Conservation (phyloP, 1,284 basidiomycete genomes). For the Porogramme epimiltina region DNA sequence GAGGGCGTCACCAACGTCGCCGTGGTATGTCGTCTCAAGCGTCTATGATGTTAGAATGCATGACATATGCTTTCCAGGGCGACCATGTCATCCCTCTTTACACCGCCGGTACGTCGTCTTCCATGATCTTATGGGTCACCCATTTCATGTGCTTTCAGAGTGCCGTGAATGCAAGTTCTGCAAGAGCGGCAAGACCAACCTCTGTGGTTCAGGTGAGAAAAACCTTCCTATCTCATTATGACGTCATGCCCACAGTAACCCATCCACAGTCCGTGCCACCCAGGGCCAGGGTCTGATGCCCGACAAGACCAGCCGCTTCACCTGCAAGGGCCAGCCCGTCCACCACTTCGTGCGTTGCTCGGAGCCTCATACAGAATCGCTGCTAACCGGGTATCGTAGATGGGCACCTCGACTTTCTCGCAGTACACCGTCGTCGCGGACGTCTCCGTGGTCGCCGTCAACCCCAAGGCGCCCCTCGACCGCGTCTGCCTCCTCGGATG, state of each 20-base stretch:
- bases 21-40: conserved; percentile 40
- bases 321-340: conserved; percentile 85
- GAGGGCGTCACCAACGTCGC: conserved; percentile 89
- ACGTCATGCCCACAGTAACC: conserved; percentile 1
- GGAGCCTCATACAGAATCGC: not conserved
- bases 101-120: conserved; percentile 68
- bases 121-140: conserved; percentile 9
- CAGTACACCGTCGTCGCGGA: conserved; percentile 99
- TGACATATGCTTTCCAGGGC: conserved; percentile 47
- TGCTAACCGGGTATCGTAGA: too few relatives aligned
- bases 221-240: not conserved
- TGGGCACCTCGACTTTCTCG: conserved; percentile 98
- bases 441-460: conserved; percentile 93
- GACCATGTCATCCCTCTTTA: conserved; percentile 96
- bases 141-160: conserved; percentile 48
- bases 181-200: conserved; percentile 98
- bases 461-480: conserved; percentile 85
- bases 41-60: too few relatives aligned
- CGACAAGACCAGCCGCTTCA: conserved; percentile 91
- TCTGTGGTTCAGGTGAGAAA: conserved; percentile 78
- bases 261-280: conserved; percentile 75
- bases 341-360: conserved; percentile 82
- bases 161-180: conserved; percentile 98
- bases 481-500: conserved; percentile 96
- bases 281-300: conserved; percentile 99